phyloP scores from a whole-genome alignment of 805 yeast genomes.

The Hanseniaspora singularis region DNA sequence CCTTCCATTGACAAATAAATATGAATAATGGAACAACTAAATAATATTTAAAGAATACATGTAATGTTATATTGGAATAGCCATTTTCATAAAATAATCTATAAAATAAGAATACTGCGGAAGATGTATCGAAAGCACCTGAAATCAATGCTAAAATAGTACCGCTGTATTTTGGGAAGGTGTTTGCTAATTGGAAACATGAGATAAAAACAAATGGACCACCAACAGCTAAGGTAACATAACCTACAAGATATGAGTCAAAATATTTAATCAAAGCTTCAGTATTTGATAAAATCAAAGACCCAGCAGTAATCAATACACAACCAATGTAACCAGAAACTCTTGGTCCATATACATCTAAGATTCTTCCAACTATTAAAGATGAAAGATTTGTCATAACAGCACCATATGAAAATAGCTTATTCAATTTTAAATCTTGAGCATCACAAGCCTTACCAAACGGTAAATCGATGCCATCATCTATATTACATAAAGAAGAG shows the following conservation, averaged over 20 bases:
- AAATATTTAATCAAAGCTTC: conserved; percentile 19
- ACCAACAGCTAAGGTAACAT: conserved; percentile 65
- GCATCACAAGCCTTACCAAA: conserved; percentile 39
- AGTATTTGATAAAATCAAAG: conserved; percentile 26
- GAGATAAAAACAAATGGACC: conserved; percentile 92
- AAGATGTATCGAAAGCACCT: conserved; percentile 88
- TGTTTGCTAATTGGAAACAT: conserved; percentile 78
- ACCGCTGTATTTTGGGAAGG: conserved; percentile 75
- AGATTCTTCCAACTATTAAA: conserved; percentile 63
- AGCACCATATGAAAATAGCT: conserved; percentile 76
- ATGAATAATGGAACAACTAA: conserved; percentile 70
- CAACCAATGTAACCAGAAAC: conserved; percentile 69
- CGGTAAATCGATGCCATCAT: not conserved
- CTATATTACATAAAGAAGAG: conserved; percentile 41
- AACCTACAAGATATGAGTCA: conserved; percentile 68
- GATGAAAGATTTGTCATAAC: conserved; percentile 77
- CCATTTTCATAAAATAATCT: conserved; percentile 46
- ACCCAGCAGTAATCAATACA: conserved; percentile 43
- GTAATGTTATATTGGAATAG: conserved; percentile 28
- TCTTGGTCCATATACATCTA: conserved; percentile 73
- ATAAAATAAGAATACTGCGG: conserved; percentile 74
- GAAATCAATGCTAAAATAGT: conserved; percentile 69
- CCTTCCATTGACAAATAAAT: conserved; percentile 52
- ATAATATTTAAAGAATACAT: conserved; percentile 53
- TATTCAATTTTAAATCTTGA: conserved; percentile 75